Percentiles rank a stretch among this genome's conserved stretches.
These are phyloP conservation scores for Suhomyces tanzawaensis DNA, from an alignment of 805 yeast species.

Conservation along the genomic window DNA sequence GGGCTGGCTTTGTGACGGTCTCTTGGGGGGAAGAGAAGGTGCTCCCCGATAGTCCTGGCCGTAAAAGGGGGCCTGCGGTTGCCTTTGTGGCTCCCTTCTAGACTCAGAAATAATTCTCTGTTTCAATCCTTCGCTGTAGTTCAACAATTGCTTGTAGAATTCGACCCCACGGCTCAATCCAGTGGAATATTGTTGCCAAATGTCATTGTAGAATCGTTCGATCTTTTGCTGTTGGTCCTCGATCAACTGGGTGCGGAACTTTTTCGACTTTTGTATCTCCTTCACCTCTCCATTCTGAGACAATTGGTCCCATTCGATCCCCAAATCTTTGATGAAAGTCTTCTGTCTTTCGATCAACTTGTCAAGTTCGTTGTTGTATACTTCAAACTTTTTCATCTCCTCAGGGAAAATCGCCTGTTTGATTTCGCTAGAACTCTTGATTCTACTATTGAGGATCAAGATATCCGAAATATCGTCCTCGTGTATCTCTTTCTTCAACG, in stretches of 20 bases:
- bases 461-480: conserved; percentile 81
- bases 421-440: conserved; percentile 55
- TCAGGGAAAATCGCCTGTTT: conserved; percentile 55
- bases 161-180: conserved; percentile 62
- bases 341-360: conserved; percentile 67
- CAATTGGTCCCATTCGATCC: conserved; percentile 29
- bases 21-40: neutral
- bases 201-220: conserved; percentile 46
- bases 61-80: too few relatives aligned
- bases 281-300: conserved; percentile 27
- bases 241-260: conserved; percentile 33
- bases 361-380: conserved; percentile 63
- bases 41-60: too few relatives aligned
- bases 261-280: conserved; percentile 44
- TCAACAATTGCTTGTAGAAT: conserved; percentile 57
- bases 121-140: conserved; percentile 16
- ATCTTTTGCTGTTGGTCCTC: conserved; percentile 32
- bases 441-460: conserved; percentile 60
- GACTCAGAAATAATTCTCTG: neutral
- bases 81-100: too few relatives aligned
- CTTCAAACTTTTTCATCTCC: conserved; percentile 75
- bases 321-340: conserved; percentile 36
- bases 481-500: conserved; percentile 67
- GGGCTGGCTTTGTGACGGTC: neutral
- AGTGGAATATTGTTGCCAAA: conserved; percentile 55